Base-by-base conservation (phyloP, 805 yeast genomes). In the Kazachstania taianensis region DNA sequence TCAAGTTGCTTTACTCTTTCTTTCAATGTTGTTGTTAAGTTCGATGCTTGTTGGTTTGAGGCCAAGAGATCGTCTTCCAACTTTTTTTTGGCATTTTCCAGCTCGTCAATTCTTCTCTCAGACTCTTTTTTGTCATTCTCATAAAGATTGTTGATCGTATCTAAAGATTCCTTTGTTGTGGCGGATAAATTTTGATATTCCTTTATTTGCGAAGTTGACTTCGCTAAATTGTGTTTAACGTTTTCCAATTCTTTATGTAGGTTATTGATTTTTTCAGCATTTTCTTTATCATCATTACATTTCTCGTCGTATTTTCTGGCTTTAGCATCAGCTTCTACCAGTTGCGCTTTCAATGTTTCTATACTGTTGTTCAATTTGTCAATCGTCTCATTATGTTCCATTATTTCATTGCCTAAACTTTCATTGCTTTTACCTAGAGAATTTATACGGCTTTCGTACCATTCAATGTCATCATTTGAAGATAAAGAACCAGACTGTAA, bases 91-190 rank as follows among this genome's bases (percentile, higher is more conserved):
- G 22, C 15, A 23, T 32, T 18, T 5, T 19, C 18, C 18, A 18
- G 16, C 7, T 8, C 18, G 18, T 28, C 17, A 28, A 28, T 44
- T 8, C 44, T 41, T 3, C 35, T 37, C 15, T 41, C 34, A 1
- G 61, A 38, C 2, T 42, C 33, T 7, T 43, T 40, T 42, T 66
- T 69, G 42, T 56, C 68, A 32, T 56, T 57, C 33, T 69, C 83
- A 50, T 70, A 79, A 1, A 78, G 63, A 15, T 62, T 60, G 20
- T 72, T 75, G 40, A 82, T 62, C 31, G 67, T 63, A 26, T 61
- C 57, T 26, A 83, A 62, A 5, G 86, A 75, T 35, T 70, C 72
- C 49, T 83, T 94, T 3, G 84, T 73, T 10, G 81, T 73, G 35
- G 59, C 58, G 0, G 86, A 76, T 28, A 83, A 67, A n/a, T 62